Percentiles rank a stretch among this genome's conserved stretches.
Evolutionary conservation across 2,329 filamentous ascomycete genomes (phyloP).

Genomic region (Monilinia laxa): DNA sequence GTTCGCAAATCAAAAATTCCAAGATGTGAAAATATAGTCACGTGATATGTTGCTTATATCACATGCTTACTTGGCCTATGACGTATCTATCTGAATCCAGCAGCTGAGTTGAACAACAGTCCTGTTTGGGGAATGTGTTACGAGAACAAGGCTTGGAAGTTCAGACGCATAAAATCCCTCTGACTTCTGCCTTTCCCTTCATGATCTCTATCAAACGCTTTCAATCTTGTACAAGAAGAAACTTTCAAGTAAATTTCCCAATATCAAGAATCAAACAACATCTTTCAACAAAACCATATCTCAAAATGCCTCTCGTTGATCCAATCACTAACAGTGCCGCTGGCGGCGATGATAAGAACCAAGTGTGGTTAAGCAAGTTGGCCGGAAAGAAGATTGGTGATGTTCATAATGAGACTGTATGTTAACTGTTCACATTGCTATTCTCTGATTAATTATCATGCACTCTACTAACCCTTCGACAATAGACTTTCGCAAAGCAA

Average conservation of each 20-base stretch:
- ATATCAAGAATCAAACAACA: conserved; percentile 14
- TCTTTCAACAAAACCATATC: conserved; percentile 24
- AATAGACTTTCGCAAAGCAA: conserved; percentile 58
- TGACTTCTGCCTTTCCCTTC: not conserved
- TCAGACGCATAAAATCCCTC: conserved; percentile 2
- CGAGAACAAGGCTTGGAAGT: conserved; percentile 6
- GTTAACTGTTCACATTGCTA: conserved; percentile 28
- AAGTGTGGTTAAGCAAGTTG: conserved; percentile 62
- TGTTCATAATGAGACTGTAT: conserved; percentile 53
- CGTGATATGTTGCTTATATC: not conserved
- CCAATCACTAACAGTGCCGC: conserved; percentile 52
- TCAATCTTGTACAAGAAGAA: conserved; percentile 10
- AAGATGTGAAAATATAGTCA: not conserved
- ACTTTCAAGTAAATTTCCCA: not conserved
- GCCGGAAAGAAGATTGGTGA: conserved; percentile 63
- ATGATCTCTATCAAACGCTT: conserved; percentile 17
- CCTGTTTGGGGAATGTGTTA: conserved; percentile 5
- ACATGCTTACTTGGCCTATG: conserved; percentile 4
- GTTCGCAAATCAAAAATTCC: not conserved
- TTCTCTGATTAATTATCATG: not conserved
- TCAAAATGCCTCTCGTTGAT: conserved; percentile 64
- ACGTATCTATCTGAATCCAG: conserved; percentile 13
- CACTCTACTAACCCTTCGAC: conserved; percentile 5
- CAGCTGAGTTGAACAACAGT: conserved; percentile 11
- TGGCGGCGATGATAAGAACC: conserved; percentile 43